A percentile compares a stretch with the other conserved stretches of the same genome.
phyloP scores from a whole-genome alignment of 2,329 filamentous ascomycete genomes.

The Neopestalotiopsis sp. region DNA sequence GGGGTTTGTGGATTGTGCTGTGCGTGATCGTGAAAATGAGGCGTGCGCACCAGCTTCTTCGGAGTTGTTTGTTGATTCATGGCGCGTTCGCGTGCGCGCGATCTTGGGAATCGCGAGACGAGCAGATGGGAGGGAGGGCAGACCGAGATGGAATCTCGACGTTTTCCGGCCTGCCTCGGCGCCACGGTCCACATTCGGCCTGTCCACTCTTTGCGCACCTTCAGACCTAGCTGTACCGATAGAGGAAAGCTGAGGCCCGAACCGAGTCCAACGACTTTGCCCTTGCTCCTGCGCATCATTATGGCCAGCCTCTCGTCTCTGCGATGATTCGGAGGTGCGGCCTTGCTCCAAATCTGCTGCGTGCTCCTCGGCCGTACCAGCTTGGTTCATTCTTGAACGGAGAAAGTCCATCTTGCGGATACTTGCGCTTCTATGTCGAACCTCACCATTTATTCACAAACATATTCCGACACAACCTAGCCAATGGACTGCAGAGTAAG shows the following conservation, averaged over 20 bases:
- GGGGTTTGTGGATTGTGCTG: slow-evolving; percentile 27
- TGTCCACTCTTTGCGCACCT: neutral
- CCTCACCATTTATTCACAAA: slow-evolving; percentile 1
- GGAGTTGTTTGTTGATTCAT: neutral
- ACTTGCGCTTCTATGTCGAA: neutral
- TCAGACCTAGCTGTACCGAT: neutral
- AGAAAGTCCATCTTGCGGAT: slow-evolving; percentile 16
- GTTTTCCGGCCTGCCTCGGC: slow-evolving; percentile 53
- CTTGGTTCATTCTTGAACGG: slow-evolving; percentile 18
- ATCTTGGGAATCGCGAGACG: slow-evolving; percentile 49
- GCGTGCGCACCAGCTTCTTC: neutral
- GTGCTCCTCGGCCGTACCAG: neutral
- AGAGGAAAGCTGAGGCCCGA: slow-evolving; percentile 3
- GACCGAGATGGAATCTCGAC: slow-evolving; percentile 44
- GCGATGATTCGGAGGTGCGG: neutral
- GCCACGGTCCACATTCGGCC: slow-evolving; percentile 24
- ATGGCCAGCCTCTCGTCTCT: neutral
- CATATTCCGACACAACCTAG: neutral
- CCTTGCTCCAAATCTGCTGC: slow-evolving; percentile 16
- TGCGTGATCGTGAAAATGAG: slow-evolving; percentile 5
- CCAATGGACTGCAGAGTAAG: neutral
- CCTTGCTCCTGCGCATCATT: slow-evolving; percentile 5
- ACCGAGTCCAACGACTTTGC: neutral
- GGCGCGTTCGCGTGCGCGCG: slow-evolving; percentile 31
- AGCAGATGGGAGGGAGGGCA: slow-evolving; percentile 46